These are phyloP conservation scores for Dinochytrium kinnereticum DNA, from an alignment of 371 early-diverging fungal genomes.

Conservation along the genomic window DNA sequence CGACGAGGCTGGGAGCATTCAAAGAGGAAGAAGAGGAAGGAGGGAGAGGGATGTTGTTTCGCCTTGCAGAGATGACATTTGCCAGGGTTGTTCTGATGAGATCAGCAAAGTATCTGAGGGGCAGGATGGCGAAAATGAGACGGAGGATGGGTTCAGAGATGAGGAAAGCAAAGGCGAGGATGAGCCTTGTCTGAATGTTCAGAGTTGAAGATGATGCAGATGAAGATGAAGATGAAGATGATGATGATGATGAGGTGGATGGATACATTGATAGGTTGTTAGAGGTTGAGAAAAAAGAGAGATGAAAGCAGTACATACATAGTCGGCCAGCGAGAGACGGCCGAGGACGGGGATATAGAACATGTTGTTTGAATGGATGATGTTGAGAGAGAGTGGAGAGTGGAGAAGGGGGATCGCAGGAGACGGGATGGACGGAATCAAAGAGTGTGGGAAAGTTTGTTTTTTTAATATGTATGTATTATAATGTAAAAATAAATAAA, in stretches of 20 bases:
- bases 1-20: slow-evolving; percentile 48
- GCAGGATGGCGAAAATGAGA: slow-evolving; percentile 67
- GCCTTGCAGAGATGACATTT: too few species aligned
- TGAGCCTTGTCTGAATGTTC: slow-evolving; percentile 39
- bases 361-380: too few species aligned
- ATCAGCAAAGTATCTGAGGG: slow-evolving; percentile 41
- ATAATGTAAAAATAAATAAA: too few species aligned
- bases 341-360: slow-evolving; percentile 48
- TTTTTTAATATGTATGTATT: too few species aligned
- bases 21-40: slow-evolving; percentile 1
- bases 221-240: too few species aligned
- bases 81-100: slow-evolving; percentile 23
- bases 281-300: background rate
- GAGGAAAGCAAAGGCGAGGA: slow-evolving; percentile 70
- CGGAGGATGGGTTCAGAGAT: slow-evolving; percentile 70
- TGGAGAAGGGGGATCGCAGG: too few species aligned
- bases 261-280: too few species aligned
- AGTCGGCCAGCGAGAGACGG: slow-evolving; percentile 43
- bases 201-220: background rate
- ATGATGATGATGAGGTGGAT: too few species aligned
- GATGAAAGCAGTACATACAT: slow-evolving; percentile 28
- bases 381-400: too few species aligned
- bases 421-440: too few species aligned
- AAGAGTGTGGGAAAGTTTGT: too few species aligned
- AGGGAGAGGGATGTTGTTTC: too few species aligned